phyloP scores from a whole-genome alignment of 2,329 filamentous ascomycete species.

The Lachnellula occidentalis region DNA sequence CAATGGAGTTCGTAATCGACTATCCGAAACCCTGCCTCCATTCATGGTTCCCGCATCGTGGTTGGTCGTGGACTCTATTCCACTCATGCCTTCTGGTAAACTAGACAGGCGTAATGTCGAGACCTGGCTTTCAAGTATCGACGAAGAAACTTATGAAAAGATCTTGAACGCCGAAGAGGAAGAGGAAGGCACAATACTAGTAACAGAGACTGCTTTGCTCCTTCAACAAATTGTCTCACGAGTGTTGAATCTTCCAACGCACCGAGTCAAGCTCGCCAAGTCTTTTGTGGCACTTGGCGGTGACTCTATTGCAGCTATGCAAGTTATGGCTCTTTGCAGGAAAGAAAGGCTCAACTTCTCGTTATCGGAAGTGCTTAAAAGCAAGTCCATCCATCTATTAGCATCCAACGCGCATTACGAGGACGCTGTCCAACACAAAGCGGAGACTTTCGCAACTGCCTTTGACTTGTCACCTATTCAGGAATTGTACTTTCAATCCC shows the following conservation, averaged over 20 bases:
- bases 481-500: conserved; percentile 18
- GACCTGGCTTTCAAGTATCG: conserved; percentile 24
- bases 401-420: background rate
- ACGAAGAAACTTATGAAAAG: background rate
- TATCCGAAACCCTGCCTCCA: conserved; percentile 30
- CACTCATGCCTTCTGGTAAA: conserved; percentile 31
- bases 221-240: conserved; percentile 3
- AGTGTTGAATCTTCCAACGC: conserved; percentile 4
- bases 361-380: conserved; percentile 7
- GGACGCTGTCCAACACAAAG: background rate
- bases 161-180: background rate
- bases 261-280: conserved; percentile 3
- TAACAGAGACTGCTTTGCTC: background rate
- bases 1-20: conserved; percentile 6
- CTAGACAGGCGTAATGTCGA: conserved; percentile 32
- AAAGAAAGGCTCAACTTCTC: conserved; percentile 8
- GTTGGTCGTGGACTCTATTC: conserved; percentile 29
- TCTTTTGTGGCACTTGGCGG: conserved; percentile 13
- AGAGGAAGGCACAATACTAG: background rate
- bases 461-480: conserved; percentile 24
- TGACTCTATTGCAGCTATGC: conserved; percentile 17
- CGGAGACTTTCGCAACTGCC: conserved; percentile 1
- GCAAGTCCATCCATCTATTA: conserved; percentile 4
- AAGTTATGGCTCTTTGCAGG: conserved; percentile 9
- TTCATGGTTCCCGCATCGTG: conserved; percentile 34